A percentile compares a stretch with the other conserved stretches of the same genome.
phyloP scores from a whole-genome alignment of 805 yeast species.

The Scheffersomyces amazonensis region DNA sequence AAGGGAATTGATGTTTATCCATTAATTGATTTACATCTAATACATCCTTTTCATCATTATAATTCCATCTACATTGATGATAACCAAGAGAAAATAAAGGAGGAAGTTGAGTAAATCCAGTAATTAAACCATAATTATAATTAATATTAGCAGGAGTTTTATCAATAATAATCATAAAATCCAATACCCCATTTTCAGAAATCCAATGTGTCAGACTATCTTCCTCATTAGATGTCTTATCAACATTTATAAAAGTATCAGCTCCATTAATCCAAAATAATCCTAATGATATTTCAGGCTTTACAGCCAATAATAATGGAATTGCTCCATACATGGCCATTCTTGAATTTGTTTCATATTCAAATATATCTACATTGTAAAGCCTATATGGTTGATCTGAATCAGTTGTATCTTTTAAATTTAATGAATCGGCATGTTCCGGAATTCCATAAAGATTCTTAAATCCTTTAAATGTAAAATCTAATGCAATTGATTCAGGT shows the following conservation, averaged over 20 bases:
- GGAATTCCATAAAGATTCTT: constrained; percentile 88
- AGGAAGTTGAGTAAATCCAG: constrained; percentile 77
- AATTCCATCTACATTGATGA: constrained; percentile 98
- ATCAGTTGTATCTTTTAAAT: constrained; percentile 64
- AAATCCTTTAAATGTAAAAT: constrained; percentile 61
- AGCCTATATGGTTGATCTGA: constrained; percentile 75
- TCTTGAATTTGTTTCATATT: constrained; percentile 78
- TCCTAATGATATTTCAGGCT: constrained; percentile 59
- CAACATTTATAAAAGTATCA: constrained; percentile 84
- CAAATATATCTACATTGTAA: constrained; percentile 92
- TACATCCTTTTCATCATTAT: constrained; percentile 84
- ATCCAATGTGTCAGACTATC: constrained; percentile 79
- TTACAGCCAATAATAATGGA: constrained; percentile 78
- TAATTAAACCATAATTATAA: constrained; percentile 58
- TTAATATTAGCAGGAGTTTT: constrained; percentile 55
- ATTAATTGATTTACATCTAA: constrained; percentile 64
- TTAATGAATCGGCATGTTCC: constrained; percentile 85
- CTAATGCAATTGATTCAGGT: constrained; percentile 87
- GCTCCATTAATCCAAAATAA: constrained; percentile 92
- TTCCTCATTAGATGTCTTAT: constrained; percentile 21
- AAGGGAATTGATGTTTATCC: constrained; percentile 75
- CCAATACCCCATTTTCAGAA: constrained; percentile 84
- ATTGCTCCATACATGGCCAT: constrained; percentile 95
- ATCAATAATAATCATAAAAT: constrained; percentile 67
- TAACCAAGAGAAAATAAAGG: constrained; percentile 79